Base-by-base conservation (phyloP, 148 eudicot species). In the Chenopodium suecicum region DNA sequence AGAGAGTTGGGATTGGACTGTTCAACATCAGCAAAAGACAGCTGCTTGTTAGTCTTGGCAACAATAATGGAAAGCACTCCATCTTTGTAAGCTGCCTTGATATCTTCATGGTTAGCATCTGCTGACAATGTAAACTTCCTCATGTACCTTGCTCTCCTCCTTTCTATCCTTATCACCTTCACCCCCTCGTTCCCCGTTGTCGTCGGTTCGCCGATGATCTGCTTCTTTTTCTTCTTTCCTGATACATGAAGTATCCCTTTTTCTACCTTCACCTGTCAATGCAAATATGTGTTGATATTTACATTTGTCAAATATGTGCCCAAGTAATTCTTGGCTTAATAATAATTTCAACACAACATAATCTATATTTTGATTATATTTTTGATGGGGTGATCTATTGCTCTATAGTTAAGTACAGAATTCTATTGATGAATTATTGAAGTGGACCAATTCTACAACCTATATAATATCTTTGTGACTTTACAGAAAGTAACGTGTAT, bases 51-150 rank as follows among this genome's bases (percentile, higher is more conserved):
- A 1, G 27, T 76, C 83, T 84, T 87, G 69, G 85, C 58, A 73
- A 87, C 85, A 82, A 85, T 79, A 77, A 87, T 84, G 81, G 83
- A 79, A 54, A 87, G 89, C 81, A 87, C 89, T 11, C 89, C 89
- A 65, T 87, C 89, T 63, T 87, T 84, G 81, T 87, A 87, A 64
- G 85, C 65, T 6, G 89, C 89, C 78, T 84, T 87, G 81, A 87
- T 83, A 50, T 82, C 64, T 74, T 84, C 83, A 69, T 69, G 79
- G 66, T 31, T 58, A 14, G 89, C 89, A 80, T 82, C 81, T 74
- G 29, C 31, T 60, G 85, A 83, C 16, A 84, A 78, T 5, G 64
- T 87, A 77, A 87, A 87, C 85, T 87, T 84, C 77, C 89, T 82
- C 89, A 87, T 84, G 77, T 87, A 87, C 44, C 89, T 82, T 52